phyloP scores from a whole-genome alignment of 306 rosid species.

The Prunus persica region DNA sequence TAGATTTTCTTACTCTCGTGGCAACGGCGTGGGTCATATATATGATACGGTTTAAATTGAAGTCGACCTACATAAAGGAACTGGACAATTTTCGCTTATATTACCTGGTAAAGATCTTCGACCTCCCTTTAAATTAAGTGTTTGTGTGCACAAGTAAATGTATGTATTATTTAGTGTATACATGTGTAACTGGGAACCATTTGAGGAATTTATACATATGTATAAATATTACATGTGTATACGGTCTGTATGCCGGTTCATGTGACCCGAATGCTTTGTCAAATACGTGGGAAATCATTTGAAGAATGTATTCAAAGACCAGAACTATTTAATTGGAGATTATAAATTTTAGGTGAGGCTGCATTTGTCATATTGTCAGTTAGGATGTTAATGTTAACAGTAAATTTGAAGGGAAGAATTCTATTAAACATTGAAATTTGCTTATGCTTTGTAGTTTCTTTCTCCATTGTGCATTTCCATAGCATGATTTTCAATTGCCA shows the following conservation, averaged over 20 bases:
- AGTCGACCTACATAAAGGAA: slow-evolving; percentile 61
- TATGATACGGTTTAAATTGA: slow-evolving; percentile 60
- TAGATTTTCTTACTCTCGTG: slow-evolving; percentile 50
- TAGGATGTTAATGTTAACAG: no score
- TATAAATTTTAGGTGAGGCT: neutral
- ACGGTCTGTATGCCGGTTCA: neutral
- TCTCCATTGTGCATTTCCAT: no score
- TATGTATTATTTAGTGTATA: no score
- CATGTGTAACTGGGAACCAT: neutral
- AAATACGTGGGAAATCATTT: neutral
- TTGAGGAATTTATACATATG: neutral
- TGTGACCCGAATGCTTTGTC: neutral
- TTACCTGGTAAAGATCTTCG: slow-evolving; percentile 50
- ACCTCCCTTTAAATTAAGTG: neutral
- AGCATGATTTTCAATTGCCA: neutral
- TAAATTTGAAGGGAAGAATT: no score
- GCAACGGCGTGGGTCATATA: slow-evolving; percentile 57
- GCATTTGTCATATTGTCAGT: no score
- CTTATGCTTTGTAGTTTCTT: neutral
- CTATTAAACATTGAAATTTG: no score
- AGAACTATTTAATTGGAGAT: neutral
- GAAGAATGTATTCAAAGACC: neutral
- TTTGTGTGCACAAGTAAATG: neutral
- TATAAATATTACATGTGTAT: neutral
- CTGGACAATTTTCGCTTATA: slow-evolving; percentile 49